Evolutionary conservation across 1,139 yeast species (phyloP).

Genomic region (Zygoascus meyerae): DNA sequence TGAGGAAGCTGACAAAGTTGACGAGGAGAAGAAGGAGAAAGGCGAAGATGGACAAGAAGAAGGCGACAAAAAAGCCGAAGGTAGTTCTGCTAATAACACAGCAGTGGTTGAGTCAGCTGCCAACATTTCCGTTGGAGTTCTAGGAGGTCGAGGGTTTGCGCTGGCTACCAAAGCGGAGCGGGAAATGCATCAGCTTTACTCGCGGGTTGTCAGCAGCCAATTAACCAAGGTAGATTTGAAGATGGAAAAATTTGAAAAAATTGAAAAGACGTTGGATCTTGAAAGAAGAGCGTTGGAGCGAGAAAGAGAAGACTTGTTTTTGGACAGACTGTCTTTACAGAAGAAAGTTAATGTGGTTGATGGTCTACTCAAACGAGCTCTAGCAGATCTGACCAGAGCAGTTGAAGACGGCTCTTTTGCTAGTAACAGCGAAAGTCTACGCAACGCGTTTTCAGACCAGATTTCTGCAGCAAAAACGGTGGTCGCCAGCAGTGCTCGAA

Average conservation of each 20-base stretch:
- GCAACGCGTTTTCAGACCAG: slow-evolving; percentile 1
- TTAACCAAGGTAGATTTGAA: slow-evolving; percentile 72
- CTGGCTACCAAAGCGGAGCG: slow-evolving; percentile 81
- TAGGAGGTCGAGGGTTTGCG: slow-evolving; percentile 79
- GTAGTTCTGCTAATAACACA: slow-evolving; percentile 11
- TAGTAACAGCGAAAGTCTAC: neutral
- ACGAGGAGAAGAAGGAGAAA: slow-evolving; percentile 13
- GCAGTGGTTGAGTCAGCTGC: slow-evolving; percentile 16
- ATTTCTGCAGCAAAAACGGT: slow-evolving; percentile 21
- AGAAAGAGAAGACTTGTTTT: slow-evolving; percentile 75
- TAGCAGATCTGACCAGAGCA: slow-evolving; percentile 36
- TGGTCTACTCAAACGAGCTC: slow-evolving; percentile 43
- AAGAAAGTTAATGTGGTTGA: slow-evolving; percentile 52
- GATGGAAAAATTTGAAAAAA: slow-evolving; percentile 57
- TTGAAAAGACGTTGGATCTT: slow-evolving; percentile 73
- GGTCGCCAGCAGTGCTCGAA: slow-evolving; percentile 19
- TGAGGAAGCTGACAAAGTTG: slow-evolving; percentile 16
- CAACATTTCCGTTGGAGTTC: slow-evolving; percentile 32
- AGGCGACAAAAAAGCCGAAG: slow-evolving; percentile 13
- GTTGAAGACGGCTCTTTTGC: slow-evolving; percentile 11
- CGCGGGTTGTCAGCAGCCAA: slow-evolving; percentile 70
- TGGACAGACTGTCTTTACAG: slow-evolving; percentile 71
- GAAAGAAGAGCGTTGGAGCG: slow-evolving; percentile 69
- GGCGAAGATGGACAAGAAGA: slow-evolving; percentile 13
- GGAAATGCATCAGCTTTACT: slow-evolving; percentile 43